phyloP scores from a whole-genome alignment of 2,329 filamentous ascomycete genomes.

The Pestalotiopsis fici region DNA sequence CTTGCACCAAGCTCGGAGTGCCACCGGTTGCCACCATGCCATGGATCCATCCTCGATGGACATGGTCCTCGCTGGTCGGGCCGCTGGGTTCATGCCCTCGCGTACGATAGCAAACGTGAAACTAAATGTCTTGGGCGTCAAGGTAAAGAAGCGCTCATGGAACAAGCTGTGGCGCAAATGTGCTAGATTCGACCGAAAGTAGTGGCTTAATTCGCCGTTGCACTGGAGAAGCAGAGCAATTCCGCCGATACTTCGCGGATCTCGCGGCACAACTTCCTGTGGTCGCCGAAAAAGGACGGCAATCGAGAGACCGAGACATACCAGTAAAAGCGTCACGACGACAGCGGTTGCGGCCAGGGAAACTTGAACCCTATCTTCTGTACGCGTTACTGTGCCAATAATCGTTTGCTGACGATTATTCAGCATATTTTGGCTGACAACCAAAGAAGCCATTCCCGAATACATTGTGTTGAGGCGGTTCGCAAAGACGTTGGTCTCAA shows the following conservation, averaged over 20 bases:
- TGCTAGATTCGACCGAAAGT: not conserved
- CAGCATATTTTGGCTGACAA: not conserved
- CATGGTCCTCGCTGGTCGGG: not conserved
- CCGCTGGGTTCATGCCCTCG: not conserved
- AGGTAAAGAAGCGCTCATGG: not conserved
- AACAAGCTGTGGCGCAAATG: not conserved
- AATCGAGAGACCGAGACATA: not conserved
- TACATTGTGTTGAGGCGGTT: not conserved
- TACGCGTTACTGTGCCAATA: not conserved
- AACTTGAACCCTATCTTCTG: not conserved
- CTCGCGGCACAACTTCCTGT: conserved; percentile 1
- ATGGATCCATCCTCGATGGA: not conserved
- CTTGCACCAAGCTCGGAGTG: not conserved
- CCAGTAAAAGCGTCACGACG: not conserved
- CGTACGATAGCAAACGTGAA: not conserved
- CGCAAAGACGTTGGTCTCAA: not conserved
- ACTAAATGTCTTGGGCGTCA: not conserved
- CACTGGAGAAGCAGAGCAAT: not conserved
- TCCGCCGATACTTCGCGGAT: conserved; percentile 9
- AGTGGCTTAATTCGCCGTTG: not conserved
- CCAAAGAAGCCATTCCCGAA: not conserved
- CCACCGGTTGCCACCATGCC: conserved; percentile 4
- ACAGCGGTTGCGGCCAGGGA: not conserved
- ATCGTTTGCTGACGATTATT: not conserved
- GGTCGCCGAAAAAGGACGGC: not conserved